Percentiles rank a stretch among this genome's conserved stretches.
These are phyloP conservation scores for Cylindrotheca fusiformis DNA, from an alignment of 108 stramenopile genomes.

Conservation along the genomic window DNA sequence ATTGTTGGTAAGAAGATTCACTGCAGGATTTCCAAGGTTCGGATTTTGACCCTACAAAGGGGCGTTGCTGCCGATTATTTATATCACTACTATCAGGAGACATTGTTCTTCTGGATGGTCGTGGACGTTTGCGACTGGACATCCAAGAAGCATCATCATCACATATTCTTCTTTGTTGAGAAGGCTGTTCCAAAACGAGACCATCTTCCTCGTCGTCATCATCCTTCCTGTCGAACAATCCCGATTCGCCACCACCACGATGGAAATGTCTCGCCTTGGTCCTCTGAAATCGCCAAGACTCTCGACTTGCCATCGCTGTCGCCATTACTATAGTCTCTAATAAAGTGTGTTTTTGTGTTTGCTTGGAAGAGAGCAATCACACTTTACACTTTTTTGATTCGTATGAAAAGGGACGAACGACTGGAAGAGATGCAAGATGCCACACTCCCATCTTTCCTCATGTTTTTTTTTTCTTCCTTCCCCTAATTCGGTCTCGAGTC, in stretches of 20 bases:
- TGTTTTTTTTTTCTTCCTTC: too few species aligned
- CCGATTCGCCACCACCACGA: too few species aligned
- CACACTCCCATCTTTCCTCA: too few species aligned
- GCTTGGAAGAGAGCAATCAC: too few species aligned
- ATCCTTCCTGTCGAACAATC: not conserved
- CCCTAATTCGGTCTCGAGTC: too few species aligned
- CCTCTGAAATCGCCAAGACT: not conserved
- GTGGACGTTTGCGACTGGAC: not conserved
- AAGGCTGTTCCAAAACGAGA: not conserved
- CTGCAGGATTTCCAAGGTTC: not conserved
- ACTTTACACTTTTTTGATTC: too few species aligned
- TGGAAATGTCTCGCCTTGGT: not conserved
- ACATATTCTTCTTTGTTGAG: not conserved
- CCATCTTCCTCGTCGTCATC: not conserved
- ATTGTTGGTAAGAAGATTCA: not conserved
- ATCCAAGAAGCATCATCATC: not conserved
- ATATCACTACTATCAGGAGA: not conserved
- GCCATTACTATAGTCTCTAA: too few species aligned
- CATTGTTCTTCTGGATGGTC: not conserved
- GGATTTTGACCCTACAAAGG: not conserved
- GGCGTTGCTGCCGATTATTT: not conserved
- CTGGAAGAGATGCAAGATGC: too few species aligned
- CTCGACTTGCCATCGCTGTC: not conserved
- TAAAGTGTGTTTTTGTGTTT: too few species aligned
- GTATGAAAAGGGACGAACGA: too few species aligned